Evolutionary conservation across 2,329 filamentous ascomycete species (phyloP), one percentile per base, ranked within the genome.

Genomic region (Septoria linicola): DNA sequence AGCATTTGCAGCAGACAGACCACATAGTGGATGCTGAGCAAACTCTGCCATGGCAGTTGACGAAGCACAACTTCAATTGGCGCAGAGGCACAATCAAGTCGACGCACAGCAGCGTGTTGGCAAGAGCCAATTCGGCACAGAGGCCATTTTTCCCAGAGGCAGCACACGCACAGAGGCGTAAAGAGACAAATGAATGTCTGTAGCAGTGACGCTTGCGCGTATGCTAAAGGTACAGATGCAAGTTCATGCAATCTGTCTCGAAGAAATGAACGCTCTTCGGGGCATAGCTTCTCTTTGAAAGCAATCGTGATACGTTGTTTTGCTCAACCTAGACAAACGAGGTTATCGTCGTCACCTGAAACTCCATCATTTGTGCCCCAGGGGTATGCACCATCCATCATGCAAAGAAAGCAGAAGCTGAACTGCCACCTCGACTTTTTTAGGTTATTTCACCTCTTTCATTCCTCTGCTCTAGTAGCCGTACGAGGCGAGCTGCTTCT

Each of bases 401-500:
- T 54, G 46, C 51, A 50, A 51, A 48, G 43, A 37, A 27, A 41
- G 36, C 34, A 40, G 36, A 36, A 51, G 48, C 25, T 13, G 23
- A 23, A 41, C 44, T 30, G 44, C 27, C 17, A 25, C 36, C 21
- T 7, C 21, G 21, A n/a, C 32, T 39, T 35, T 27, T 19, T 34
- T 34, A 17, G n/a, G n/a, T n/a, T n/a, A n/a, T 41, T 27, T 48
- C 44, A 48, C 19, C 44, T 48, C 44, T 48, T 48, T 14, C 13
- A 35, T 13, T 13, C 37, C 36, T 42, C 45, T 13, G 36, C 23
- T 75, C 75, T 96, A 97, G 85, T 95, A 96, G 76, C 91, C 92
- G 79, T 82, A 89, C 71, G 85, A 79, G 78, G 88, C 88, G 74
- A 97, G 87, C 77, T 93, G 85, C 81, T 87, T 81, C 78, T 85